Conservation (phyloP, 106 monocot species). For the Dendrobium officinale region DNA sequence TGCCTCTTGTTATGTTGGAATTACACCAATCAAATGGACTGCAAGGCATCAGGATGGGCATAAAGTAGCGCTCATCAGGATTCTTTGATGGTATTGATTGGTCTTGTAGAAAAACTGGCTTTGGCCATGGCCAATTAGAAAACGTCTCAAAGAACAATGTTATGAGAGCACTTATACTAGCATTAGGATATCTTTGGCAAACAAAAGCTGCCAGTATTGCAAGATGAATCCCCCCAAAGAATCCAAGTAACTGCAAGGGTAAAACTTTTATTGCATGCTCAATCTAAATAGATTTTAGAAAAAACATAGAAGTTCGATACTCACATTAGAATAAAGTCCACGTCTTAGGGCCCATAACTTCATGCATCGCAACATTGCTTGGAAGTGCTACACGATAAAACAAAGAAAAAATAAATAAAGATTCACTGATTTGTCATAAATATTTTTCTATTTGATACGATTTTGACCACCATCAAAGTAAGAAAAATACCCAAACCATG, state of each 20-base stretch:
- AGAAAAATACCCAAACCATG: too few species aligned
- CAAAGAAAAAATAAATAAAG: not conserved
- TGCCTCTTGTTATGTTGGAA: conserved; percentile 48
- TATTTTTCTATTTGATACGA: not conserved
- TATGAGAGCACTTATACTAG: conserved; percentile 30
- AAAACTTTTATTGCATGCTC: not conserved
- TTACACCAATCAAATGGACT: conserved; percentile 36
- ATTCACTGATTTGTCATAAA: not conserved
- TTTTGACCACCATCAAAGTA: too few species aligned
- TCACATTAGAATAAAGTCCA: conserved; percentile 53
- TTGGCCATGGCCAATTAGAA: conserved; percentile 41
- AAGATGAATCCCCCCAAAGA: conserved; percentile 54
- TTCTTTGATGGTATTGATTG: conserved; percentile 15
- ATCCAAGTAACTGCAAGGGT: conserved; percentile 40
- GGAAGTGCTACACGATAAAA: conserved; percentile 32
- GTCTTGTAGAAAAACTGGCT: conserved; percentile 35
- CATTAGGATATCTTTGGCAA: conserved; percentile 42
- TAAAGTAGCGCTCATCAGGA: conserved; percentile 27
- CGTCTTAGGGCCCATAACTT: conserved; percentile 54
- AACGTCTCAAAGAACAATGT: conserved; percentile 43
- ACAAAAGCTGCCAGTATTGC: conserved; percentile 52
- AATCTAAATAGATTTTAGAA: conserved; percentile 4
- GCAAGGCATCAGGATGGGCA: conserved; percentile 62
- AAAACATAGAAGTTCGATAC: conserved; percentile 5
- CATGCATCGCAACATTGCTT: conserved; percentile 37